Conservation (phyloP, 495 filamentous ascomycete species). For the Trichoderma reesei region DNA sequence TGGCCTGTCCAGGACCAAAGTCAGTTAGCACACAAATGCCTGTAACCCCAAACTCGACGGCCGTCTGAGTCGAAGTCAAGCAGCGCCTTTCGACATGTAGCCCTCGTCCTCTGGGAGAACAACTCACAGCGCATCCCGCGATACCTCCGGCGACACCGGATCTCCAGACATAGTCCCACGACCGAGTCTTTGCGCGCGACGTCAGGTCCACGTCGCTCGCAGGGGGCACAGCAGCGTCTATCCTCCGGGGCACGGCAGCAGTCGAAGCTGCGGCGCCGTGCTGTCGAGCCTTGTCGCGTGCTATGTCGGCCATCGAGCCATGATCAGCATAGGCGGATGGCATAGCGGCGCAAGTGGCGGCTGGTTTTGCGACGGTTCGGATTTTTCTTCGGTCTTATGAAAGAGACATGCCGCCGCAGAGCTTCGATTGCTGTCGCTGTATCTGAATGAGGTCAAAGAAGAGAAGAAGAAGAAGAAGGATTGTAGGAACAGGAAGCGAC, state of each 20-base stretch:
- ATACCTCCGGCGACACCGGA: slow-evolving; percentile 79
- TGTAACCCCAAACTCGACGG: not conserved
- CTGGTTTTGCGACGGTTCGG: too few relatives aligned
- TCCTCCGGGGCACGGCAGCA: not conserved
- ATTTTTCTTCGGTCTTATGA: too few relatives aligned
- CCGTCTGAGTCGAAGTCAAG: too few relatives aligned
- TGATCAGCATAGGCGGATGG: slow-evolving; percentile 39
- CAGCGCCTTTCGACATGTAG: not conserved
- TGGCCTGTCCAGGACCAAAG: slow-evolving; percentile 57
- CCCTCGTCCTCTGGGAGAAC: not conserved
- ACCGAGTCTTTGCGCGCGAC: slow-evolving; percentile 38
- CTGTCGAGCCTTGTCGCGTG: slow-evolving; percentile 27
- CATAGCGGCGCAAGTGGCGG: slow-evolving; percentile 21
- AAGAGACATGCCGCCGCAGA: too few relatives aligned
- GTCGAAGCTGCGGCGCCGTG: slow-evolving; percentile 11
- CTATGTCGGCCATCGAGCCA: slow-evolving; percentile 36
- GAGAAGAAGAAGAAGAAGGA: too few relatives aligned
- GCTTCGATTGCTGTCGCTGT: too few relatives aligned
- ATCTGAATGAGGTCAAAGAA: too few relatives aligned
- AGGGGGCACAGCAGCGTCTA: slow-evolving; percentile 20
- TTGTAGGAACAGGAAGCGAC: too few relatives aligned
- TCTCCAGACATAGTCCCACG: slow-evolving; percentile 69
- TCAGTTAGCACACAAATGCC: slow-evolving; percentile 6
- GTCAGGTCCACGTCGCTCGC: slow-evolving; percentile 31
- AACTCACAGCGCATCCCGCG: slow-evolving; percentile 75